Evolutionary conservation across 2,329 filamentous ascomycete species (phyloP).

Genomic region (Fusarium camptoceras): DNA sequence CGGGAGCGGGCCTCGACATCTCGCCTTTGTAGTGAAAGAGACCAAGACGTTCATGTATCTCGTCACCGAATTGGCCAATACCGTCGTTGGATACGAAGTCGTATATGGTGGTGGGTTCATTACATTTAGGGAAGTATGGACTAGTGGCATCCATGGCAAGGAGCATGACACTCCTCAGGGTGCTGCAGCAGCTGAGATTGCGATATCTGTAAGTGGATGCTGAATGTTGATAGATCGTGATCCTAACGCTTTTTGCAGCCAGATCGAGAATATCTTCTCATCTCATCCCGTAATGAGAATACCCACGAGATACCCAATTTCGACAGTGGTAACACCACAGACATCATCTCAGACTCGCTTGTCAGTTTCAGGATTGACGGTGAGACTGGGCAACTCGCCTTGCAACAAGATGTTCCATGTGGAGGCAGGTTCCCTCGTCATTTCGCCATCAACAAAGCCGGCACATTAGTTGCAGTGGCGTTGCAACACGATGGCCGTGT

Average conservation of each 20-base stretch:
- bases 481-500: constrained; percentile 72
- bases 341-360: constrained; percentile 71
- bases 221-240: neutral
- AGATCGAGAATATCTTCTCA: constrained; percentile 71
- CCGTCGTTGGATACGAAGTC: constrained; percentile 67
- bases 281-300: constrained; percentile 75
- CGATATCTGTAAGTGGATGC: constrained; percentile 63
- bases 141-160: constrained; percentile 61
- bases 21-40: constrained; percentile 63
- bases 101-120: constrained; percentile 60
- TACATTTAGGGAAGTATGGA: constrained; percentile 60
- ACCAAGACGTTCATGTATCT: constrained; percentile 68
- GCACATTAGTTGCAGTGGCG: constrained; percentile 73
- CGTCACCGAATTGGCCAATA: constrained; percentile 70
- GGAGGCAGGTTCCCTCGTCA: constrained; percentile 75
- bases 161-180: constrained; percentile 54
- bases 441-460: constrained; percentile 73
- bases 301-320: constrained; percentile 62
- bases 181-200: constrained; percentile 66
- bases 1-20: constrained; percentile 74
- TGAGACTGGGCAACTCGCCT: constrained; percentile 64
- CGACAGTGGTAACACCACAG: constrained; percentile 56
- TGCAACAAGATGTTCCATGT: constrained; percentile 69
- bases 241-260: constrained; percentile 55
- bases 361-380: constrained; percentile 69